These are phyloP conservation scores for Globisporangium irregulare DNA, from an alignment of 352 stramenopile genomes.

Conservation along the genomic window DNA sequence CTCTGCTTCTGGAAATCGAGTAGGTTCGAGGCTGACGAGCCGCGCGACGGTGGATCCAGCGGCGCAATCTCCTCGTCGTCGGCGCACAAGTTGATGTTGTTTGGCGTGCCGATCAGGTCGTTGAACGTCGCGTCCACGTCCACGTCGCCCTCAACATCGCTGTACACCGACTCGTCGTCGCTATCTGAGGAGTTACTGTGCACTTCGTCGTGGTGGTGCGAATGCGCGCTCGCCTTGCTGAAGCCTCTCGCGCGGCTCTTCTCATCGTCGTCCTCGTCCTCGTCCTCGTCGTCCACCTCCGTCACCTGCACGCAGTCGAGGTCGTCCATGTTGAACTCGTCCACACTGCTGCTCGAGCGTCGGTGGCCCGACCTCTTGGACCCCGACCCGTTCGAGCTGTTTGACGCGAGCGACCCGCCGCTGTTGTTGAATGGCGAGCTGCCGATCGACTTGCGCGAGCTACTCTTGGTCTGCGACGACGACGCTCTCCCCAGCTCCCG, in stretches of 20 bases:
- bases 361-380: slow-evolving; percentile 30
- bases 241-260: slow-evolving; percentile 19
- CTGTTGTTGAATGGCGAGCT: slow-evolving; percentile 37
- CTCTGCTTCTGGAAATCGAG: slow-evolving; percentile 17
- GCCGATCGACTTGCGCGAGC: slow-evolving; percentile 49
- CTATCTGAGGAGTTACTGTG: slow-evolving; percentile 25
- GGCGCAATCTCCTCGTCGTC: slow-evolving; percentile 71
- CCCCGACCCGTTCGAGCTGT: slow-evolving; percentile 22
- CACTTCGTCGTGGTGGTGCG: slow-evolving; percentile 23
- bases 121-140: slow-evolving; percentile 87
- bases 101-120: slow-evolving; percentile 66
- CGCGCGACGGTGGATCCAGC: slow-evolving; percentile 13
- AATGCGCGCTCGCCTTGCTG: slow-evolving; percentile 22
- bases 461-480: slow-evolving; percentile 44
- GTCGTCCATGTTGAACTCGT: slow-evolving; percentile 72
- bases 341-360: slow-evolving; percentile 18
- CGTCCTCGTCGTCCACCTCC: slow-evolving; percentile 72
- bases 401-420: slow-evolving; percentile 47
- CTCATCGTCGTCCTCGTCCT: slow-evolving; percentile 53
- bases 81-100: slow-evolving; percentile 48
- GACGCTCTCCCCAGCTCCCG: slow-evolving; percentile 47
- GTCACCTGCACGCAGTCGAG: slow-evolving; percentile 75
- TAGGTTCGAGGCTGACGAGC: slow-evolving; percentile 30
- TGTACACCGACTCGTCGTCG: slow-evolving; percentile 75
- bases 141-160: slow-evolving; percentile 80